Conservation (phyloP, 352 stramenopile species). For the Phytophthora ramorum region DNA sequence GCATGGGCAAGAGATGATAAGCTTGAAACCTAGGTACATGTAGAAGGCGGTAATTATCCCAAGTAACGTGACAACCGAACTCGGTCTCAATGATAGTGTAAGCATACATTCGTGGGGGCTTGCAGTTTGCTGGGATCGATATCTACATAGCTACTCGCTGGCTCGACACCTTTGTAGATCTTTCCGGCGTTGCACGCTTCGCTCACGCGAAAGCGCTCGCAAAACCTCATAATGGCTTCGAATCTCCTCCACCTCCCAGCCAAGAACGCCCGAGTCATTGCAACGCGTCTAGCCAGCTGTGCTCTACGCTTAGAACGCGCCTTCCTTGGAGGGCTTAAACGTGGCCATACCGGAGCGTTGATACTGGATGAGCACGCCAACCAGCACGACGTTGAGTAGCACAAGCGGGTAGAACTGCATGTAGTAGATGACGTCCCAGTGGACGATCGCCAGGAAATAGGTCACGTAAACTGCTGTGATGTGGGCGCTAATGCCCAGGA, state of each 20-base stretch:
- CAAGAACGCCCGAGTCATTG: slow-evolving; percentile 8
- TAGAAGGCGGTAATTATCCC: not conserved
- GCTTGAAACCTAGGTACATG: slow-evolving; percentile 5
- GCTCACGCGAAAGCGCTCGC: slow-evolving; percentile 11
- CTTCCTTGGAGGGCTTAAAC: slow-evolving; percentile 49
- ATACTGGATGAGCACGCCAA: slow-evolving; percentile 62
- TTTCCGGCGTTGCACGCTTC: slow-evolving; percentile 5
- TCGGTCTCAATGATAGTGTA: slow-evolving; percentile 34
- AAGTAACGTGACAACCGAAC: slow-evolving; percentile 1
- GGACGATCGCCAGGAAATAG: slow-evolving; percentile 73
- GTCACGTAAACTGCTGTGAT: slow-evolving; percentile 74
- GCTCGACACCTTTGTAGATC: slow-evolving; percentile 23
- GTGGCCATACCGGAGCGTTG: slow-evolving; percentile 72
- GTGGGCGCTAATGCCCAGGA: slow-evolving; percentile 85
- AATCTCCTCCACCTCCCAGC: slow-evolving; percentile 5
- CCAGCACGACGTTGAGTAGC: slow-evolving; percentile 68
- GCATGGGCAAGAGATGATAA: slow-evolving; percentile 77
- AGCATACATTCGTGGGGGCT: slow-evolving; percentile 38
- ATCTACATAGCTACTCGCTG: slow-evolving; percentile 46
- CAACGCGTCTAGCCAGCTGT: slow-evolving; percentile 12
- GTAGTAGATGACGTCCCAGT: slow-evolving; percentile 80
- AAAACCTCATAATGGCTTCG: slow-evolving; percentile 5
- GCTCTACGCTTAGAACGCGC: slow-evolving; percentile 35
- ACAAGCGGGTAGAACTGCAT: slow-evolving; percentile 81
- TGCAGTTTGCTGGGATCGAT: slow-evolving; percentile 38